phyloP scores from a whole-genome alignment of 1,284 basidiomycete species.

The Entoloma clypeatum region DNA sequence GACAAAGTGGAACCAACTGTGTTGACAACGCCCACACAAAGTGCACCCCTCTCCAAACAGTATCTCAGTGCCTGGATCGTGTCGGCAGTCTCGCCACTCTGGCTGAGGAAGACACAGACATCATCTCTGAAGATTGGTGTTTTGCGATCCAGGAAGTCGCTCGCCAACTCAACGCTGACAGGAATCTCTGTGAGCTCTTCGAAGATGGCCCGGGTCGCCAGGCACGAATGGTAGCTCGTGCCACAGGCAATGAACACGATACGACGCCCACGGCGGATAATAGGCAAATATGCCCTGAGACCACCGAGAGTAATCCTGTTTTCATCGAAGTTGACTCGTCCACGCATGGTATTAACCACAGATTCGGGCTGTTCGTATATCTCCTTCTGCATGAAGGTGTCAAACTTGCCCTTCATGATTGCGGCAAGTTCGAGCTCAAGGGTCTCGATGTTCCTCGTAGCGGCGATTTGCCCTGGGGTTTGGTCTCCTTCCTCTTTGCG shows the following conservation, averaged over 20 bases:
- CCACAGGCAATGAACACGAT: slow-evolving; percentile 98
- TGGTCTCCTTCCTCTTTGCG: slow-evolving; percentile 72
- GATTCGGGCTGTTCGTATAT: slow-evolving; percentile 99
- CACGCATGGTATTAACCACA: slow-evolving; percentile 99
- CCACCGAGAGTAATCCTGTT: slow-evolving; percentile 93
- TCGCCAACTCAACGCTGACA: slow-evolving; percentile 95
- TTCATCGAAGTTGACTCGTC: slow-evolving; percentile 98
- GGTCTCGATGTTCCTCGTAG: slow-evolving; percentile 96
- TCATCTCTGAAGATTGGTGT: slow-evolving; percentile 99
- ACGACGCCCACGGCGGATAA: slow-evolving; percentile 92
- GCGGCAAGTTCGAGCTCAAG: slow-evolving; percentile 98
- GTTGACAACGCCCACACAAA: slow-evolving; percentile 97
- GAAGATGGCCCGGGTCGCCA: slow-evolving; percentile 98
- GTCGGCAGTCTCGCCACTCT: slow-evolving; percentile 98
- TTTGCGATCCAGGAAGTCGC: slow-evolving; percentile 98
- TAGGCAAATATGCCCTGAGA: slow-evolving; percentile 90
- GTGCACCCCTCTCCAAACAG: slow-evolving; percentile 94
- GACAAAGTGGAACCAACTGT: slow-evolving; percentile 98
- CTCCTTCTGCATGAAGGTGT: slow-evolving; percentile 99
- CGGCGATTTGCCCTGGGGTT: slow-evolving; percentile 54
- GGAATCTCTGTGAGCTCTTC: slow-evolving; percentile 99
- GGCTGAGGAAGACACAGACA: slow-evolving; percentile 94
- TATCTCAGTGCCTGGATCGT: slow-evolving; percentile 96
- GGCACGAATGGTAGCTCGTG: slow-evolving; percentile 95
- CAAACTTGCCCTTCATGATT: slow-evolving; percentile 99